Base-by-base conservation (phyloP, 1,139 yeast species). In the Magnusiomyces suaveolens region DNA sequence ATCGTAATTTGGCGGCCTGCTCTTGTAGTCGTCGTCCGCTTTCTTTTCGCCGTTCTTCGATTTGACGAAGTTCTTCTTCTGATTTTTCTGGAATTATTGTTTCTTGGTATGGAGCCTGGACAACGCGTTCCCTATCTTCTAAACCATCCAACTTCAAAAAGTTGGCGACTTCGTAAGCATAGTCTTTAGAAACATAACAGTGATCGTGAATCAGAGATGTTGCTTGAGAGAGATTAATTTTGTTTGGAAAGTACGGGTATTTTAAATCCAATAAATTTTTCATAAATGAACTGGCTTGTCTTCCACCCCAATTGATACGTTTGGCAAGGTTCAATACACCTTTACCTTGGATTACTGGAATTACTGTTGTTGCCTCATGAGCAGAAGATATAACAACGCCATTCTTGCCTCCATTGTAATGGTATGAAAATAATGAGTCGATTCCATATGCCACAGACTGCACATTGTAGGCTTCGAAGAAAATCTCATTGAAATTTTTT, bases 221-320 rank as follows among this genome's bases (percentile, higher is more conserved):
- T 3, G 85, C 78, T 65, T 92, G 95, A 54, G 76, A 72, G 14
- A 72, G 71, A 8, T 82, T 76, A 54, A 92, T 71, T 61, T 82
- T 84, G 1, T 86, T 72, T 2, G 98, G 97, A 66, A 89, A 92
- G 62, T 83, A 84, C 0, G 98, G 98, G 69, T 94, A 94, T 66
- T 94, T 94, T 64, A 94, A 74, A 0, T 83, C 76, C 51, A 94
- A 70, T 38, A 86, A 75, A 60, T 75, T 78, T 57, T 77, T 79
- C 66, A 92, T 69, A 62, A 77, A 90, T 51, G 77, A 80, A 38
- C 78, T 80, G 1, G 90, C 78, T 54, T 81, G 86, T 58, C 80
- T 79, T 6, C 97, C 97, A 55, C 97, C 98, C 87, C 94, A 88
- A 65, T 88, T 90, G 48, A 94, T 80, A 63, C 97, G 75, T 64